Base-by-base conservation (phyloP, 495 filamentous ascomycete genomes). In the Bacidia rubella region DNA sequence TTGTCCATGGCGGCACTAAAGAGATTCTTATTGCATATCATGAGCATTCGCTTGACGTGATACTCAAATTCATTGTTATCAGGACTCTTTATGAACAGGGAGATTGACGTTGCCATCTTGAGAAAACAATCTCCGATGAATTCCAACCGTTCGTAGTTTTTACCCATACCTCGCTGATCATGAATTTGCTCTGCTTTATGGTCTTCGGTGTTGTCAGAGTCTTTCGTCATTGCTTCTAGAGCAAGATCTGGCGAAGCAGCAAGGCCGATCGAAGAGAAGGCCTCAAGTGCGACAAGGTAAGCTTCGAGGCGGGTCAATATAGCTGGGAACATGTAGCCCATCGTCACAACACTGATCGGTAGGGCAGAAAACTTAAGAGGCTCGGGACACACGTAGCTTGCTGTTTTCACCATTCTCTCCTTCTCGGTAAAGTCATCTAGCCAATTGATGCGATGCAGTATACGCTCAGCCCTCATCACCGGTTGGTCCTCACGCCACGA, bases 131-230 rank as follows among this genome's bases (percentile, higher is more conserved):
- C 92, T 0, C 92, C 92, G 12, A 97, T 72, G 57, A 97, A 93
- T 54, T 98, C 92, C 1, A 97, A 79, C 23, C 92, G 79, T 66
- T 98, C 92, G 60, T 98, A 98, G 57, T 97, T 96, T 51, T 82
- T 87, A 11, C 90, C 92, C 92, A 96, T 98, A 24, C 92, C 92
- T 53, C 77, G 69, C 58, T 87, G 85, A 21, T 87, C 72, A 56
- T 90, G 85, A 39, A 92, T 67, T 53, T 85, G 78, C 53, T 83
- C 75, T 11, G 68, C 70, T 10, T 72, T 72, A 53, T 89, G 82
- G 44, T 95, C 88, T 29, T 86, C 86, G 2, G 81, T 83, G 58
- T 95, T 94, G 59, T 95, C 87, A 7, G 87, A 89, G 60, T 97
- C 89, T 61, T 98, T 97, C 1, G 92, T 98, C 24, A 96, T 72